Conservation (phyloP, 768 basidiomycete genomes). For the Trichaptum fuscoviolaceum region DNA sequence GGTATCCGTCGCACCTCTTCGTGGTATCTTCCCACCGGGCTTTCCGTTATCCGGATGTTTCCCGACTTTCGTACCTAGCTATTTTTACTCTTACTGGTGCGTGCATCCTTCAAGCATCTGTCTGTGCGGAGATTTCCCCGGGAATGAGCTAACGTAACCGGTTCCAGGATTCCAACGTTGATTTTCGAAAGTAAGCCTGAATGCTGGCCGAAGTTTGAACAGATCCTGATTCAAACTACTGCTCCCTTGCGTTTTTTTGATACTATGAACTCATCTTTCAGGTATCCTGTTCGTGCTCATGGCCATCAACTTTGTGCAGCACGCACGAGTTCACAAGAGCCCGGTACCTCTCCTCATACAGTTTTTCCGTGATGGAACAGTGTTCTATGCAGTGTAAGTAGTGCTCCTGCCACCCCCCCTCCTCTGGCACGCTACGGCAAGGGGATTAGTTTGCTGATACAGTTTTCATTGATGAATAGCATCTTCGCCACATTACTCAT, state of each 20-base stretch:
- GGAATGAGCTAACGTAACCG: neutral
- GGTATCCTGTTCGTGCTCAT: slow-evolving; percentile 2
- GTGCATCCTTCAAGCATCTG: neutral
- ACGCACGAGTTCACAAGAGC: neutral
- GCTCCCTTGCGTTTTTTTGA: neutral
- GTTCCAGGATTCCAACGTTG: neutral
- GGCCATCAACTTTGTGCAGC: slow-evolving; percentile 2
- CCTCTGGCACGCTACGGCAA: neutral
- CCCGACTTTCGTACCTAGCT: neutral
- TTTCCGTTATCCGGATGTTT: slow-evolving; percentile 2
- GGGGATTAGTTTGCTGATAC: neutral
- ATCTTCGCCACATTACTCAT: neutral
- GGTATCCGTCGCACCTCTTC: neutral
- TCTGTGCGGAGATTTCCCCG: neutral
- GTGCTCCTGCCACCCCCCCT: neutral
- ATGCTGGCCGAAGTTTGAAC: neutral
- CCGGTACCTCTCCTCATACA: neutral
- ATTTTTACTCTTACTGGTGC: slow-evolving; percentile 2
- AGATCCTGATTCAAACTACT: neutral
- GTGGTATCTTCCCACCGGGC: slow-evolving; percentile 1
- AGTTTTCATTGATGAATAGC: neutral
- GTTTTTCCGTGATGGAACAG: slow-evolving; percentile 4
- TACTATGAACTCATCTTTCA: neutral
- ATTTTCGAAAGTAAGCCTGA: slow-evolving; percentile 1
- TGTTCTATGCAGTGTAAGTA: slow-evolving; percentile 2